A percentile compares a stretch with the other conserved stretches of the same genome.
These are phyloP conservation scores for Hirschfeldia incana DNA, from an alignment of 345 rosid genomes.

Conservation along the genomic window DNA sequence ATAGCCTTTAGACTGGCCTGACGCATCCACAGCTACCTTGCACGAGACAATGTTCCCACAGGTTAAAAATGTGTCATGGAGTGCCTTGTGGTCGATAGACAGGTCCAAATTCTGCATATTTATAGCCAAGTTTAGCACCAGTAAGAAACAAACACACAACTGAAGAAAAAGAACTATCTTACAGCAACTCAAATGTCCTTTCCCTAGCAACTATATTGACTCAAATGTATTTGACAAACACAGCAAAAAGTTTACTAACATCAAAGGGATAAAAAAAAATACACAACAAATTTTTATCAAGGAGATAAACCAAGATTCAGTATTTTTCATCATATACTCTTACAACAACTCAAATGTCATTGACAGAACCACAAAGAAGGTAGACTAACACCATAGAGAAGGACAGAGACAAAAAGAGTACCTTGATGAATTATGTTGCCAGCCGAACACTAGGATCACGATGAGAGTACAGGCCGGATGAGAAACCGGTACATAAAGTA, in stretches of 20 bases:
- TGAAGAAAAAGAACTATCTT: no score
- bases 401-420: conserved; percentile 24
- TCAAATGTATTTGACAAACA: no score
- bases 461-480: conserved; percentile 65
- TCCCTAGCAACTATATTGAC: not conserved
- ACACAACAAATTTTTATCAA: no score
- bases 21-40: conserved; percentile 84
- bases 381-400: no score
- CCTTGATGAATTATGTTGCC: conserved; percentile 96
- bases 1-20: conserved; percentile 91
- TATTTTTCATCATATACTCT: not conserved
- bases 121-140: conserved; percentile 11
- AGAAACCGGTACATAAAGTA: conserved; percentile 78
- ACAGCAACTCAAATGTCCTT: no score
- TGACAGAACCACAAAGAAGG: not conserved
- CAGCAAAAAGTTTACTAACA: no score
- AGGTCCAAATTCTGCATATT: conserved; percentile 72
- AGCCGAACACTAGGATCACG: conserved; percentile 74
- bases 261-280: no score
- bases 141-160: not conserved
- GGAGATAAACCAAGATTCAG: no score
- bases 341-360: not conserved
- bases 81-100: conserved; percentile 86
- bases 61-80: conserved; percentile 77
- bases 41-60: conserved; percentile 95